Evolutionary conservation across 192 early-diverging fungal genomes (phyloP), one percentile per base, ranked within the genome.

Genomic region (Dimargaris xerosporica): DNA sequence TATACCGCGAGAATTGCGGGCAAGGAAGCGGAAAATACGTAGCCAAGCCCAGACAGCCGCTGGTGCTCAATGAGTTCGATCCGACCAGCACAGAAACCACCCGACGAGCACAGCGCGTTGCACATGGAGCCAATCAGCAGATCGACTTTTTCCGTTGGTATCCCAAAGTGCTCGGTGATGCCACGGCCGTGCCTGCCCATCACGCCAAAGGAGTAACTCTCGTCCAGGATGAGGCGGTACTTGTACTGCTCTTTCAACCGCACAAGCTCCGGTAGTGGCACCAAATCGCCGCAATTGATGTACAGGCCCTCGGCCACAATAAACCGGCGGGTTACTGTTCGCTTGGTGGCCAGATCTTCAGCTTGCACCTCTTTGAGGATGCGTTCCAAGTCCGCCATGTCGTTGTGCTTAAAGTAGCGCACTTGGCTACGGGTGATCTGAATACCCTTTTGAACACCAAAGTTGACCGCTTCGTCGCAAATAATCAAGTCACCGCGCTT

Each of bases 401-500:
- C 92, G 70, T 98, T 96, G 77, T 98, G 95, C 66, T 94, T 94
- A 70, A 82, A 98, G 75, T 79, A 94, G 64, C 84, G 83, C 55
- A 98, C 81, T 67, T 78, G 86, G 61, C 88, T 91, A 45, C 95
- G 78, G n/a, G 93, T 92, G 47, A 96, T 87, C 64, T 83, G 80
- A 16, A 90, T 78, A 25, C 91, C 93, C 67, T 93, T 91, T 64
- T 94, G 90, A 52, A 94, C 76, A 2, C 91, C 79, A 78, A 95
- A 92, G 67, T 77, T 87, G 64, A 89, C 81, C 47, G 82, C 88
- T 31, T 93, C 90, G 67, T 98, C 95, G 61, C 91, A 91, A 44
- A 98, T 89, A 69, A 98, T 80, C 39, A 93, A 81, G 64, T 98
- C 95, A 42, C 93, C 93, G 68, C 93, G 84, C 81, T 98, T 98